Percentiles rank a stretch among this genome's conserved stretches.
Evolutionary conservation across 495 filamentous ascomycete species (phyloP).

Genomic region (Collariella sp.): DNA sequence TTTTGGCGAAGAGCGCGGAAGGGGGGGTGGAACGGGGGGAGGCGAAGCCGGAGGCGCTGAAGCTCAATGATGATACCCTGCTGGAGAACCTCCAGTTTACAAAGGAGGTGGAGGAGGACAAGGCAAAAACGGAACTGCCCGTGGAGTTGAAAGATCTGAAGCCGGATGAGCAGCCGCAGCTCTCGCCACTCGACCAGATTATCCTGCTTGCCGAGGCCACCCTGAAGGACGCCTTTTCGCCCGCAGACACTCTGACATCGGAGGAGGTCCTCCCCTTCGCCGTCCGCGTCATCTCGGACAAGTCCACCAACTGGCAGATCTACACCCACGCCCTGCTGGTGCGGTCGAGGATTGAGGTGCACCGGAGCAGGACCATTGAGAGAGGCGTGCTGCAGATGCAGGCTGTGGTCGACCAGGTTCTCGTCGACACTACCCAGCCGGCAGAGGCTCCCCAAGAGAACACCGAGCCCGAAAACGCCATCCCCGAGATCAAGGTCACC

Average conservation of each 20-base stretch:
- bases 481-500: constrained; percentile 37
- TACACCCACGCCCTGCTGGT: constrained; percentile 90
- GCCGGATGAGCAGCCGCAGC: constrained; percentile 71
- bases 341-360: constrained; percentile 79
- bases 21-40: constrained; percentile 1
- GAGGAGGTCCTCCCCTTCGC: constrained; percentile 92
- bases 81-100: constrained; percentile 78
- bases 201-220: constrained; percentile 80
- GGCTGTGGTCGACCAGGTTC: constrained; percentile 89
- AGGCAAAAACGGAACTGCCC: constrained; percentile 47
- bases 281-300: constrained; percentile 75
- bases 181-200: constrained; percentile 73
- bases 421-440: constrained; percentile 66
- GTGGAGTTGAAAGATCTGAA: constrained; percentile 51
- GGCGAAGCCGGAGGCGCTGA: constrained; percentile 53
- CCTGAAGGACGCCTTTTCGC: constrained; percentile 75
- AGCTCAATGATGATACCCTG: constrained; percentile 87
- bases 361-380: constrained; percentile 76
- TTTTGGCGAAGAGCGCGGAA: constrained; percentile 66
- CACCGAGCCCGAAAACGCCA: constrained; percentile 10
- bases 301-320: constrained; percentile 93
- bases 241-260: constrained; percentile 72
- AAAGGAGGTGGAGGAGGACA: constrained; percentile 33
- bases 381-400: constrained; percentile 88
- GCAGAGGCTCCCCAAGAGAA: constrained; percentile 10